Evolutionary conservation across 2,329 filamentous ascomycete genomes (phyloP), one percentile per base, ranked within the genome.

Genomic region (Penicillium hordei): DNA sequence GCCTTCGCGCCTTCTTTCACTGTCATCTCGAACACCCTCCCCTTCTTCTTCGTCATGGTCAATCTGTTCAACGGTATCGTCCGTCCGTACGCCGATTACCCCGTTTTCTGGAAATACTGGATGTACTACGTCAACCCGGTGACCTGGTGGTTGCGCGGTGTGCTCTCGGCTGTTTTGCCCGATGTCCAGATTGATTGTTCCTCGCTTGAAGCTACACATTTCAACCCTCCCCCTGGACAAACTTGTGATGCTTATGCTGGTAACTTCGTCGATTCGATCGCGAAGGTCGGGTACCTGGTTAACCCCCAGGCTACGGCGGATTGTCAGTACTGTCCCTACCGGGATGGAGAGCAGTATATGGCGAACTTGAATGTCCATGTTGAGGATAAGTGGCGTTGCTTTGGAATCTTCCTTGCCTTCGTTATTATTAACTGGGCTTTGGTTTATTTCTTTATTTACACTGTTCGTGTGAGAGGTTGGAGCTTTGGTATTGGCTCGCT

Each of bases 1-100:
- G 90, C 91, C 0, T 92, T 92, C 72, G 89, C 90, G 0, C 89
- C 90, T 0, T 87, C 81, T 40, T 91, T 91, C 75, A 90, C 89
- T 0, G 88, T 91, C 61, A 91, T 93, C 63, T 86, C 85, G 43
- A 91, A 93, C 68, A 73, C 87, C 23, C 78, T 91, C 5, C 89
- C 89, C 0, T 91, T 93, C 78, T 91, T 93, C 82, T 89, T 93
- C 76, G 86, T 92, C 72, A 86, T 90, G 79, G 87, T 90, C 67
- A 82, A 82, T 40, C 75, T 90, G 25, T 92, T 93, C 81, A 92
- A 91, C 76, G 90, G 90, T 63, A 86, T 93, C 21, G 83, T 93
- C 10, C 82, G 88, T 2, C 86, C 89, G 0, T 92, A 90, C 72
- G 65, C 74, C 1, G 76, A 81, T 60, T 78, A 92, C 33, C 84